phyloP scores from a whole-genome alignment of 306 rosid genomes.

The Dalbergia cochinchinensis region DNA sequence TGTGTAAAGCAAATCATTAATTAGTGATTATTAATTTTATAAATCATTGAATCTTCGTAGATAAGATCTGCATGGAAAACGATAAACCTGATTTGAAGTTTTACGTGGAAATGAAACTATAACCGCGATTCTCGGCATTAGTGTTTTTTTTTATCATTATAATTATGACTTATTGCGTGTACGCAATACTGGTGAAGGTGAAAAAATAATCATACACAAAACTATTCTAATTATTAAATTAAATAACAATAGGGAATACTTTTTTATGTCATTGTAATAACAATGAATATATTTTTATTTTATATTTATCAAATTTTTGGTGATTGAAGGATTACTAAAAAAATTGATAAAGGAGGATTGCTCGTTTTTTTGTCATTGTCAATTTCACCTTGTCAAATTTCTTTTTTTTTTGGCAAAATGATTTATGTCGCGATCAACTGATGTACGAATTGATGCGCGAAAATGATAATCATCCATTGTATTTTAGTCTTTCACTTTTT shows the following conservation, averaged over 20 bases:
- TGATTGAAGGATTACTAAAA: background rate
- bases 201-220: background rate
- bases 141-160: conserved; percentile 45
- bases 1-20: conserved; percentile 26
- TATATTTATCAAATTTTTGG: background rate
- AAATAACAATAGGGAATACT: background rate
- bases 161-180: background rate
- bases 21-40: background rate
- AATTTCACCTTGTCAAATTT: background rate
- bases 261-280: no score
- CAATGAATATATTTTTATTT: no score
- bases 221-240: background rate
- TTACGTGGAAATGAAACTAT: background rate
- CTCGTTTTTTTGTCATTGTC: background rate
- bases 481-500: no score
- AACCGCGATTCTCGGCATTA: conserved; percentile 66
- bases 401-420: background rate
- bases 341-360: background rate
- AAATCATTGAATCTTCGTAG: conserved; percentile 29
- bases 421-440: no score
- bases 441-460: no score
- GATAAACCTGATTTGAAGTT: conserved; percentile 46
- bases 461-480: no score
- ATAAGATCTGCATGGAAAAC: conserved; percentile 60
- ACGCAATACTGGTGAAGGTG: conserved; percentile 2